Evolutionary conservation across 2,329 filamentous ascomycete species (phyloP), one percentile per base, ranked within the genome.

Genomic region (Monosporascus sp.): DNA sequence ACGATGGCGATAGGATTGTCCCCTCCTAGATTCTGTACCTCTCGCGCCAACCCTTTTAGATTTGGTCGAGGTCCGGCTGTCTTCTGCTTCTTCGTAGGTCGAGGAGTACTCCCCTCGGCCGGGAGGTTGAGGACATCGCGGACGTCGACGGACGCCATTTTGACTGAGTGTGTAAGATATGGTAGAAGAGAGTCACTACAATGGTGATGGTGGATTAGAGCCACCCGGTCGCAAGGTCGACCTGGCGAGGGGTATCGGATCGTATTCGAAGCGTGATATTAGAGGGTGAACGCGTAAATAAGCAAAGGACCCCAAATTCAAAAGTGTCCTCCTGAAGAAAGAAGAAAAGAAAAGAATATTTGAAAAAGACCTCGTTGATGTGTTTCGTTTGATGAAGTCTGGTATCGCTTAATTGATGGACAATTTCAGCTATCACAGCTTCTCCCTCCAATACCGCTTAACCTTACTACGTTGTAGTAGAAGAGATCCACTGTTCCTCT

Each of bases 101-200:
- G 75, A 51, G 76, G 66, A 50, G 72, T 74, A 49, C 74, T 64
- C 56, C 76, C 73, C 34, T 85, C 86, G 62, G 84, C 76, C 49
- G 87, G 86, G 68, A 96, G 78, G 71, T 92, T 90, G 66, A 96
- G 84, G 68, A 96, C 90, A 70, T 96, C 91, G 75, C 89, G 90
- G 63, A 95, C 84, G 78, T 96, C 91, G 70, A 85, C 82, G 58
- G 87, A 87, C 56, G 86, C 80, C 86, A 90, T 90, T 59, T 64
- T 77, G 65, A 60, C 59, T 53, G 61, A 54, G 55, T 59, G 26
- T 38, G 8, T 20, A 17, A 22, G 43, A 22, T 22, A 27, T 17
- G 22, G 27, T 11, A 27, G 22, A 9, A 6, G 31, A 37, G 5
- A 9, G 16, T 44, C 37, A n/a, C 31, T 34, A 14, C 14, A 5